Conservation (phyloP, 2,329 filamentous ascomycete genomes). For the Colletotrichum navitas region DNA sequence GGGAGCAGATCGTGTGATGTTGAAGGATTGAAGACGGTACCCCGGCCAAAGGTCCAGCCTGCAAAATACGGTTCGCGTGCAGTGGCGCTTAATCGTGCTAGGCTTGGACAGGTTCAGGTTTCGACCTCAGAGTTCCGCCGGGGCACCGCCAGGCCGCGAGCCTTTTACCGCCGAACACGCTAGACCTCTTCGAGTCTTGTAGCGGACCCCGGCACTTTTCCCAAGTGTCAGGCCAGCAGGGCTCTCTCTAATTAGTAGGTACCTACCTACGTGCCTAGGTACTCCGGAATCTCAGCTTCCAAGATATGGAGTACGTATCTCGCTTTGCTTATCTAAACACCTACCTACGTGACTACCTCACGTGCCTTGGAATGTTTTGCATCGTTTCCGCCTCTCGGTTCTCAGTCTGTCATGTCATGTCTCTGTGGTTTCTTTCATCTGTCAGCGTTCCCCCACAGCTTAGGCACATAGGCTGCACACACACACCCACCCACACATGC, state of each 20-base stretch:
- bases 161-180: constrained; percentile 31
- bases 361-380: neutral
- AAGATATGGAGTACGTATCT: constrained; percentile 17
- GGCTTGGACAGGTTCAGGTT: constrained; percentile 22
- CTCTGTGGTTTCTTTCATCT: constrained; percentile 5
- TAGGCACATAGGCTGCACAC: constrained; percentile 5
- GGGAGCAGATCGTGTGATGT: constrained; percentile 41
- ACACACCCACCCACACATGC: neutral
- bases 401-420: neutral
- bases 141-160: constrained; percentile 29
- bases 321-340: neutral
- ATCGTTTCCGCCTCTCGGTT: neutral
- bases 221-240: constrained; percentile 18
- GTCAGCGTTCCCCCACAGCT: neutral
- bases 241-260: neutral
- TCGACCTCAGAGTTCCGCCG: constrained; percentile 33
- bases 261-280: no score
- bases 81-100: constrained; percentile 39
- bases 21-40: constrained; percentile 44
- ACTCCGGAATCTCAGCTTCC: constrained; percentile 16
- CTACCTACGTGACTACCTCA: neutral
- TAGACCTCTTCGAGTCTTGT: constrained; percentile 21
- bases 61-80: constrained; percentile 43
- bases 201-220: constrained; percentile 39
- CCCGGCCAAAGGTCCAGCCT: constrained; percentile 34